phyloP scores from a whole-genome alignment of 1,284 basidiomycete species.

The Cryptococcus depauperatus region DNA sequence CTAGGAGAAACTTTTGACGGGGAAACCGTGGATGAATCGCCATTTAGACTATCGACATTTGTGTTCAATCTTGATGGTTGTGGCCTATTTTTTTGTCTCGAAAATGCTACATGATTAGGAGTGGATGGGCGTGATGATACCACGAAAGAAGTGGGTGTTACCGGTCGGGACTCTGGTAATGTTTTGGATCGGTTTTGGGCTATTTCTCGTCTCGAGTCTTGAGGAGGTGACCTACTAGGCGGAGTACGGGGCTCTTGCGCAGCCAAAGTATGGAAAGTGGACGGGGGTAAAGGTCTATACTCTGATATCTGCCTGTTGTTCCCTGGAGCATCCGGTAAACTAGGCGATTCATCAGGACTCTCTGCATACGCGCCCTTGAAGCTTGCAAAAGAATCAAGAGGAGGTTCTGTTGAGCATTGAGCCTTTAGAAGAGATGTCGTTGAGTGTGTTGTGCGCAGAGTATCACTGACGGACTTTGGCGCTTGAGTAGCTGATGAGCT shows the following conservation, averaged over 20 bases:
- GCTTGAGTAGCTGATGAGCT: slow-evolving; percentile 11
- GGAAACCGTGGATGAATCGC: slow-evolving; percentile 8
- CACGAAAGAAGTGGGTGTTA: slow-evolving; percentile 9
- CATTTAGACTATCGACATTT: slow-evolving; percentile 14
- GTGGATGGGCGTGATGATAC: slow-evolving; percentile 14
- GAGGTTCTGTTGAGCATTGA: slow-evolving; percentile 2
- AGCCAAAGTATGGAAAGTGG: background rate
- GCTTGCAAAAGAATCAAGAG: slow-evolving; percentile 19
- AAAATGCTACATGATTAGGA: slow-evolving; percentile 7
- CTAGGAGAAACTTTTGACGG: slow-evolving; percentile 30
- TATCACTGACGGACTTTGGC: no score
- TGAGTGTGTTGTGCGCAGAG: slow-evolving; percentile 6
- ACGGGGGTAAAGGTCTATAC: background rate
- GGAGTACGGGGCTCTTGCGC: background rate
- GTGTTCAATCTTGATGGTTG: slow-evolving; percentile 28
- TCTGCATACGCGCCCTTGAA: slow-evolving; percentile 17
- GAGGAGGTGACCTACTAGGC: background rate
- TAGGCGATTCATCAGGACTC: slow-evolving; percentile 22
- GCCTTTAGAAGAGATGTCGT: slow-evolving; percentile 10
- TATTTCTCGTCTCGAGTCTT: slow-evolving; percentile 7
- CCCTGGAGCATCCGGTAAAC: background rate
- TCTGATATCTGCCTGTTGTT: background rate
- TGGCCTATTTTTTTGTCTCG: slow-evolving; percentile 16
- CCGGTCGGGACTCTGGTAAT: slow-evolving; percentile 2
- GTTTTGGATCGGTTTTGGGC: slow-evolving; percentile 9